Evolutionary conservation across 2,329 filamentous ascomycete species (phyloP), one percentile per base, ranked within the genome.

Genomic region (Penicillium sp.): DNA sequence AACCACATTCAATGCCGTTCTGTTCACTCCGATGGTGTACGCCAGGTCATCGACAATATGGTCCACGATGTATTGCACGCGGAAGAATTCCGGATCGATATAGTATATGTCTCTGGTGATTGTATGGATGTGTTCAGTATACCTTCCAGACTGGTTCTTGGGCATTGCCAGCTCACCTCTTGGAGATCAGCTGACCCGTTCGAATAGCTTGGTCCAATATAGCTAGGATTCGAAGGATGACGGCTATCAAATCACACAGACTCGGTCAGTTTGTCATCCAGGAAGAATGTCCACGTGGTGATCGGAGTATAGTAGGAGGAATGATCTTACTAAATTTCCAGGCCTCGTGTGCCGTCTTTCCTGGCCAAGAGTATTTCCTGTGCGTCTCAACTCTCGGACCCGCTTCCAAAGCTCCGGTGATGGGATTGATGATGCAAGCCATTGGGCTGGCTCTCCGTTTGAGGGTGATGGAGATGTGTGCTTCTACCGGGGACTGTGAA

Each of bases 81-180:
- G 76, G 64, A 87, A 88, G 9, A 85, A 76, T 40, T 77, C 76
- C 1, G 85, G 83, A 59, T 87, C 83, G 49, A 79, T 80, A 66
- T 88, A 88, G 64, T 84, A 88, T 31, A 88, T 82, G 61, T 87
- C 85, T 60, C 85, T 87, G 57, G 4, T 15, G 16, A n/a, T 27
- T 16, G 40, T 19, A 15, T 9, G 4, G 19, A 4, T 19, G 2
- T 36, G n/a, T 6, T 50, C 29, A 55, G 38, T 8, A 50, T 19
- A 23, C n/a, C 11, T 2, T 15, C 29, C 15, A 33, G 29, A 16
- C 21, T 6, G 11, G 19, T 19, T 21, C 31, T 19, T 11, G 5
- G 21, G 34, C 33, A 50, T 65, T n/a, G 6, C 16, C 5, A 10
- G 46, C 50, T 38, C n/a, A 84, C 84, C 84, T 78, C 68, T 87